phyloP scores from a whole-genome alignment of 306 rosid genomes.

The Castanospermum australe region DNA sequence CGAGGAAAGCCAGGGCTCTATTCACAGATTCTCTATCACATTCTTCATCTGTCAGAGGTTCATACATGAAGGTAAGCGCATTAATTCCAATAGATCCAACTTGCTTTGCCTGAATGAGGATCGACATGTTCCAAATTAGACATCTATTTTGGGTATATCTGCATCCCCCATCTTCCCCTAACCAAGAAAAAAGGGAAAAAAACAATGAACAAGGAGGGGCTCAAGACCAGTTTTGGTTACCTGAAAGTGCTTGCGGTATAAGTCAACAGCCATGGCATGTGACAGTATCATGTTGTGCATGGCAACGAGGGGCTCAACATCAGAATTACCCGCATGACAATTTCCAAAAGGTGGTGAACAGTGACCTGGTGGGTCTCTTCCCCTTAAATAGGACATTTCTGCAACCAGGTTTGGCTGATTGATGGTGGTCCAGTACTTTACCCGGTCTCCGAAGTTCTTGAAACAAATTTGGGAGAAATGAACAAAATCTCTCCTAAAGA shows the following conservation, averaged over 20 bases:
- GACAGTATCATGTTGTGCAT: slow-evolving; percentile 53
- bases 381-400: slow-evolving; percentile 18
- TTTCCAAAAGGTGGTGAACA: slow-evolving; percentile 55
- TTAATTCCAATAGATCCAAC: slow-evolving; percentile 41
- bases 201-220: not conserved
- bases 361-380: slow-evolving; percentile 35
- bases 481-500: slow-evolving; percentile 37
- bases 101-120: slow-evolving; percentile 31
- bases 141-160: not conserved
- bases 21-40: slow-evolving; percentile 23
- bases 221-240: not conserved
- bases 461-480: slow-evolving; percentile 33
- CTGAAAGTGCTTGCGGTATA: slow-evolving; percentile 40
- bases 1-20: slow-evolving; percentile 36
- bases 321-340: slow-evolving; percentile 46
- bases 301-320: slow-evolving; percentile 45
- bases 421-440: slow-evolving; percentile 37
- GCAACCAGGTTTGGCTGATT: slow-evolving; percentile 32
- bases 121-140: not conserved
- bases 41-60: slow-evolving; percentile 37
- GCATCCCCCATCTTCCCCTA: not conserved
- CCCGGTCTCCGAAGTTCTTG: slow-evolving; percentile 30
- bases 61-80: slow-evolving; percentile 18
- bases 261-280: slow-evolving; percentile 44
- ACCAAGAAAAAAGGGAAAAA: not conserved